Conservation (phyloP, 495 filamentous ascomycete genomes). For the Aspergillus hancockii region DNA sequence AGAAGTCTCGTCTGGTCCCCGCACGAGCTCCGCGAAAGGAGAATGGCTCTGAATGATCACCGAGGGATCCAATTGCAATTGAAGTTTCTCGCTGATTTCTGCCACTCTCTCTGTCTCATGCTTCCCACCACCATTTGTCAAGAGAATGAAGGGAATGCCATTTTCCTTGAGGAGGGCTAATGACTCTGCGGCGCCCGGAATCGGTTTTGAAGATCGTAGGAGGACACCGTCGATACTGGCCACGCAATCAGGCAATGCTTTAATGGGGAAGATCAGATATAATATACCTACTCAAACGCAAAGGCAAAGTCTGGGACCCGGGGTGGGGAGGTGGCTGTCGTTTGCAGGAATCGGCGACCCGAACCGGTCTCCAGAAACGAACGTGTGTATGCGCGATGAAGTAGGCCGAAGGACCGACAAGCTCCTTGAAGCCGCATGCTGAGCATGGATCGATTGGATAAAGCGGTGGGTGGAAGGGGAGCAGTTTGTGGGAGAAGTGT, state of each 20-base stretch:
- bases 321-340: slow-evolving; percentile 28
- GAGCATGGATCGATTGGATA: not conserved
- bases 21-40: slow-evolving; percentile 63
- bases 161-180: slow-evolving; percentile 70
- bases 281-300: slow-evolving; percentile 72
- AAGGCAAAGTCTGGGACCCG: slow-evolving; percentile 69
- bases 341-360: slow-evolving; percentile 30
- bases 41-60: slow-evolving; percentile 87
- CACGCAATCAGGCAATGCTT: not conserved
- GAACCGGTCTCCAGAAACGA: slow-evolving; percentile 20
- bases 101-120: slow-evolving; percentile 69
- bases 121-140: slow-evolving; percentile 88
- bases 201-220: slow-evolving; percentile 75
- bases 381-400: slow-evolving; percentile 26
- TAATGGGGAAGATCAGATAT: slow-evolving; percentile 1
- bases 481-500: not conserved
- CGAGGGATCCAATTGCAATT: slow-evolving; percentile 58
- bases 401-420: slow-evolving; percentile 33
- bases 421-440: slow-evolving; percentile 30
- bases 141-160: slow-evolving; percentile 77
- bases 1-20: slow-evolving; percentile 37
- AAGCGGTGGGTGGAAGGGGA: not conserved
- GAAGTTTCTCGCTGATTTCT: slow-evolving; percentile 64
- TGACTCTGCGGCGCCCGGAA: slow-evolving; percentile 77
- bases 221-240: slow-evolving; percentile 93